Percentiles rank a stretch among this genome's conserved stretches.
Conservation (phyloP, 2,329 filamentous ascomycete genomes). For the Ceratocystis smalleyi region DNA sequence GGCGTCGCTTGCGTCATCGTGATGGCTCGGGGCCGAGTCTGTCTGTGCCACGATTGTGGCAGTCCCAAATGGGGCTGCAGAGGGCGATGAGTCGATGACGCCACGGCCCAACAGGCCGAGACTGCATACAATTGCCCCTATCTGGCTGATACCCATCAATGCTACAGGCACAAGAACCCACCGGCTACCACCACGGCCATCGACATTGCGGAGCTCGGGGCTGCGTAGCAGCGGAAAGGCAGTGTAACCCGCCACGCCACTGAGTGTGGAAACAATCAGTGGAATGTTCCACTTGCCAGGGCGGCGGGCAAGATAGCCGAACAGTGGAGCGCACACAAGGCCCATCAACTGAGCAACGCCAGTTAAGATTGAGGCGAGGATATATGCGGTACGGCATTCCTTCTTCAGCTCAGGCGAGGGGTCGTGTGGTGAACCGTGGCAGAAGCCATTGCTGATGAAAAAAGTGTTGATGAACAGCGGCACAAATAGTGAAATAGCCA, state of each 20-base stretch:
- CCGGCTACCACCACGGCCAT: slow-evolving; percentile 50
- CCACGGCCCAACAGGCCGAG: slow-evolving; percentile 75
- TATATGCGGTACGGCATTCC: slow-evolving; percentile 73
- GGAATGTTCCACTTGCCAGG: slow-evolving; percentile 54
- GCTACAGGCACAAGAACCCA: slow-evolving; percentile 62
- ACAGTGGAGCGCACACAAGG: slow-evolving; percentile 68
- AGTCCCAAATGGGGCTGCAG: neutral
- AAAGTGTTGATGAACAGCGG: slow-evolving; percentile 86
- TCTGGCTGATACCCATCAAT: slow-evolving; percentile 80
- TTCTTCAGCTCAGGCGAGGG: slow-evolving; percentile 61
- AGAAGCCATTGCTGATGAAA: slow-evolving; percentile 68
- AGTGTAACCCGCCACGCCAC: slow-evolving; percentile 65
- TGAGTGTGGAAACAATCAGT: slow-evolving; percentile 51
- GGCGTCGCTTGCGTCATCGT: slow-evolving; percentile 25
- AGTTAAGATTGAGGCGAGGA: slow-evolving; percentile 72
- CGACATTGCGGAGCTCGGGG: slow-evolving; percentile 52
- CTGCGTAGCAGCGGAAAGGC: slow-evolving; percentile 61
- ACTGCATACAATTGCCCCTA: slow-evolving; percentile 90
- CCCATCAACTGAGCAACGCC: slow-evolving; percentile 80
- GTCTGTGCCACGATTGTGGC: neutral
- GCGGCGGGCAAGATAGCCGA: slow-evolving; percentile 69
- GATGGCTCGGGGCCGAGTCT: slow-evolving; percentile 22
- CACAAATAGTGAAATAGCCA: slow-evolving; percentile 88
- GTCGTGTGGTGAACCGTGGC: slow-evolving; percentile 49
- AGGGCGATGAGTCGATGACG: slow-evolving; percentile 35